These are phyloP conservation scores for Rhizopus stolonifer DNA, from an alignment of 371 early-diverging fungal genomes.

Conservation along the genomic window DNA sequence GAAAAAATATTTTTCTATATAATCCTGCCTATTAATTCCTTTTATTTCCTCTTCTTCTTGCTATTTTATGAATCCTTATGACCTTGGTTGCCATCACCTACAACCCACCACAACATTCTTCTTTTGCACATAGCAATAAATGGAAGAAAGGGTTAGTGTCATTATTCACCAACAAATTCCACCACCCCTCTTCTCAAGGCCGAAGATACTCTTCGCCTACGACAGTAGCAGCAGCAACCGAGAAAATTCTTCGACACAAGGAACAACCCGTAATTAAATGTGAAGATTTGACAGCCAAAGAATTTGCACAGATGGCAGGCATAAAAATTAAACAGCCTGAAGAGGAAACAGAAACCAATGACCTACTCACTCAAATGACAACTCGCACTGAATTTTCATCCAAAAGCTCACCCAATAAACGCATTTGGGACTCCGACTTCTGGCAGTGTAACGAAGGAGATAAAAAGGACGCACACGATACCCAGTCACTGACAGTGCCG, in stretches of 20 bases:
- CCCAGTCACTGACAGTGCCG: constrained; percentile 16
- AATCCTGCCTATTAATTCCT: neutral
- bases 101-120: constrained; percentile 14
- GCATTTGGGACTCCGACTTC: constrained; percentile 43
- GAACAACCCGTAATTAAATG: constrained; percentile 18
- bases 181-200: neutral
- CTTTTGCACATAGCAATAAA: constrained; percentile 12
- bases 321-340: constrained; percentile 29
- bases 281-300: constrained; percentile 49
- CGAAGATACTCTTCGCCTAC: constrained; percentile 18
- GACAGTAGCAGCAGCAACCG: constrained; percentile 34
- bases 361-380: constrained; percentile 25
- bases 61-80: constrained; percentile 23
- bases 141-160: constrained; percentile 26
- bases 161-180: constrained; percentile 7
- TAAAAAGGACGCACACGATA: constrained; percentile 12
- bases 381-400: constrained; percentile 23
- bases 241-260: constrained; percentile 36
- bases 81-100: constrained; percentile 25
- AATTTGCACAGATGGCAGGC: constrained; percentile 44
- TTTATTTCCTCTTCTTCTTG: constrained; percentile 3
- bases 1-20: constrained; percentile 3
- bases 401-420: constrained; percentile 27
- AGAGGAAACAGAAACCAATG: constrained; percentile 1
- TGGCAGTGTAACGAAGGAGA: constrained; percentile 26